These are phyloP conservation scores for Lodderomyces parapsilosis DNA, from an alignment of 1,139 yeast genomes.

Conservation along the genomic window DNA sequence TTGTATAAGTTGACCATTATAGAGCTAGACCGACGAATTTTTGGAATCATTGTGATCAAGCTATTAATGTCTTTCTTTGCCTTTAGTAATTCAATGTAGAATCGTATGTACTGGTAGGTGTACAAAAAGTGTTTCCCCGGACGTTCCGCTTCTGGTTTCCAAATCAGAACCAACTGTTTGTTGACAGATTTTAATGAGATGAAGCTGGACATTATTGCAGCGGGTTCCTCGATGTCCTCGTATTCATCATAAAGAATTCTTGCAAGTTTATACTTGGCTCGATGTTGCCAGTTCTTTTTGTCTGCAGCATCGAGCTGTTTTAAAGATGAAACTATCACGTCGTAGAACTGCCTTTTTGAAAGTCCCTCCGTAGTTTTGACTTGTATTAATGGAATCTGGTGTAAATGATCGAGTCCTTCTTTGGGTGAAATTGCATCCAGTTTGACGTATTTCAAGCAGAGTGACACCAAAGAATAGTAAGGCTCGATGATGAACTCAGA, in stretches of 20 bases:
- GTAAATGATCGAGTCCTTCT: conserved; percentile 39
- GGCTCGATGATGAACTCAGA: conserved; percentile 68
- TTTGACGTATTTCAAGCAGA: conserved; percentile 56
- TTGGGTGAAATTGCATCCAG: conserved; percentile 27
- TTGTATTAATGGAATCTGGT: conserved; percentile 29
- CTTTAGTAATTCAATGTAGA: conserved; percentile 58
- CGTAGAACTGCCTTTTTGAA: conserved; percentile 17
- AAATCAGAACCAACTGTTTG: conserved; percentile 75
- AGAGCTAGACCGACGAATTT: conserved; percentile 71
- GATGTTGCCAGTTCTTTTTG: conserved; percentile 90
- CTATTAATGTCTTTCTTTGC: conserved; percentile 56
- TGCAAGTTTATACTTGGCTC: conserved; percentile 77
- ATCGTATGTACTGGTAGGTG: conserved; percentile 66
- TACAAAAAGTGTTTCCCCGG: conserved; percentile 92
- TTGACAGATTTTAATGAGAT: conserved; percentile 67
- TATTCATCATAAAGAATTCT: conserved; percentile 56
- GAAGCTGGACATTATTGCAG: conserved; percentile 60
- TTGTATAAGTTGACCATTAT: conserved; percentile 63
- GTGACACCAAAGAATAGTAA: conserved; percentile 62
- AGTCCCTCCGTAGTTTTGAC: conserved; percentile 11
- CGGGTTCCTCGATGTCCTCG: conserved; percentile 52
- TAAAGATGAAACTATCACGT: conserved; percentile 26
- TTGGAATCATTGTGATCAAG: conserved; percentile 61
- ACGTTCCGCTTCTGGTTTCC: conserved; percentile 91
- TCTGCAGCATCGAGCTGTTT: conserved; percentile 52